A percentile compares a stretch with the other conserved stretches of the same genome.
phyloP scores from a whole-genome alignment of 495 filamentous ascomycete species.

The Aspergillus ostianus region DNA sequence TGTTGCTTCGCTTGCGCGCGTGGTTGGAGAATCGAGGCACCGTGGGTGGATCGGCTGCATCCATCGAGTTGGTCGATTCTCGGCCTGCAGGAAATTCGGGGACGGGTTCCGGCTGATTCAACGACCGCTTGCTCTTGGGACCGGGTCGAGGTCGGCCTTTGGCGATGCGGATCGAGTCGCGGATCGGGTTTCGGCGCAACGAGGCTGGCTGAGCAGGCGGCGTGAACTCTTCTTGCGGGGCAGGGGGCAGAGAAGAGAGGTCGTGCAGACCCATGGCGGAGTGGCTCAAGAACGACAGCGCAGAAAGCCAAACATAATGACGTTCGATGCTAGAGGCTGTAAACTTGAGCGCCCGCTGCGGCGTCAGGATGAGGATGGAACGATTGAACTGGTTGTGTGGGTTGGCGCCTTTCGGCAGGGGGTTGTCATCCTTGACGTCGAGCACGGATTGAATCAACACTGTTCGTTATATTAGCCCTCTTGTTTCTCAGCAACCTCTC shows the following conservation, averaged over 20 bases:
- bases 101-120: slow-evolving; percentile 32
- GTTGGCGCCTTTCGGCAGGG: slow-evolving; percentile 68
- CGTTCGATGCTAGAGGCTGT: slow-evolving; percentile 79
- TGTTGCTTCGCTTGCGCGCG: slow-evolving; percentile 81
- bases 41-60: slow-evolving; percentile 72
- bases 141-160: slow-evolving; percentile 68
- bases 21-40: slow-evolving; percentile 77
- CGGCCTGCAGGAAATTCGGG: slow-evolving; percentile 34
- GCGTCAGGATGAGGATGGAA: slow-evolving; percentile 92
- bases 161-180: slow-evolving; percentile 87
- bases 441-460: slow-evolving; percentile 94
- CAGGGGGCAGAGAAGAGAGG: slow-evolving; percentile 54
- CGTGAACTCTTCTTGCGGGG: slow-evolving; percentile 48
- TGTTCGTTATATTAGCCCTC: slow-evolving; percentile 37
- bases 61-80: slow-evolving; percentile 21
- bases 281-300: slow-evolving; percentile 90
- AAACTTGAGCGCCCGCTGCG: slow-evolving; percentile 92
- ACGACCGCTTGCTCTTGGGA: slow-evolving; percentile 42
- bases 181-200: slow-evolving; percentile 65
- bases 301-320: slow-evolving; percentile 93
- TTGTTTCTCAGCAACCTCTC: background rate
- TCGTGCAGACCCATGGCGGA: slow-evolving; percentile 72
- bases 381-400: slow-evolving; percentile 70
- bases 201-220: slow-evolving; percentile 39
- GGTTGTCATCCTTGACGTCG: slow-evolving; percentile 94